A percentile compares a stretch with the other conserved stretches of the same genome.
phyloP scores from a whole-genome alignment of 495 filamentous ascomycete genomes.

The Neurospora africana region DNA sequence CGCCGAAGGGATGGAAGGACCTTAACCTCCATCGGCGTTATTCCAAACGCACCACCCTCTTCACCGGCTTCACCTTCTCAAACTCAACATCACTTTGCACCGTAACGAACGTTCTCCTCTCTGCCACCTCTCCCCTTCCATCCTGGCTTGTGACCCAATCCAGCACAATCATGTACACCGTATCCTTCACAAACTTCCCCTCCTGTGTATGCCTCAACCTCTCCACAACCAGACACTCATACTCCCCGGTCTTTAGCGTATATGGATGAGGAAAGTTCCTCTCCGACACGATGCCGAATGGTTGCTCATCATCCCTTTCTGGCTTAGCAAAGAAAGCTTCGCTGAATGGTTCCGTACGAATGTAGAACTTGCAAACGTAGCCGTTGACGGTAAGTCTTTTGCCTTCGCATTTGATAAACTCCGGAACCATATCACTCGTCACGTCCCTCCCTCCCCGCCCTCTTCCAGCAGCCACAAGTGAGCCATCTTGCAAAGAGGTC shows the following conservation, averaged over 20 bases:
- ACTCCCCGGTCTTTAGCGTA: conserved; percentile 5
- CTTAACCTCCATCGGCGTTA: not conserved
- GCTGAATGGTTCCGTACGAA: conserved; percentile 10
- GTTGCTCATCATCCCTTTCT: not conserved
- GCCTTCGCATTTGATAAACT: not conserved
- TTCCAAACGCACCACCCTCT: not conserved
- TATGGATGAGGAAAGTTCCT: conserved; percentile 12
- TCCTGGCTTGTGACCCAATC: not conserved
- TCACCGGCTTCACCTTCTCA: not conserved
- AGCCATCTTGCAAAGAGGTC: not conserved
- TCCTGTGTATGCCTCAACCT: not conserved
- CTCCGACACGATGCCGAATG: conserved; percentile 7
- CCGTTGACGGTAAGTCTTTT: conserved; percentile 2
- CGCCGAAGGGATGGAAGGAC: not conserved
- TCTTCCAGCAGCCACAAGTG: not conserved
- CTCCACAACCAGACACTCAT: conserved; percentile 5
- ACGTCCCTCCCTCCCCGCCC: not conserved
- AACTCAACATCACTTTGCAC: conserved; percentile 1
- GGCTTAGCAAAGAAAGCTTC: not conserved
- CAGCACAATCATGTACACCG: conserved; percentile 8
- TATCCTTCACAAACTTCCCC: not conserved
- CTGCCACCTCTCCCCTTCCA: not conserved
- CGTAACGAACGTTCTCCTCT: conserved; percentile 6
- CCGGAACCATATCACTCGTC: conserved; percentile 4
- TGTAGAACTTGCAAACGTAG: conserved; percentile 1